Evolutionary conservation across 495 filamentous ascomycete genomes (phyloP).

Genomic region (Xanthoparmelia taractica): DNA sequence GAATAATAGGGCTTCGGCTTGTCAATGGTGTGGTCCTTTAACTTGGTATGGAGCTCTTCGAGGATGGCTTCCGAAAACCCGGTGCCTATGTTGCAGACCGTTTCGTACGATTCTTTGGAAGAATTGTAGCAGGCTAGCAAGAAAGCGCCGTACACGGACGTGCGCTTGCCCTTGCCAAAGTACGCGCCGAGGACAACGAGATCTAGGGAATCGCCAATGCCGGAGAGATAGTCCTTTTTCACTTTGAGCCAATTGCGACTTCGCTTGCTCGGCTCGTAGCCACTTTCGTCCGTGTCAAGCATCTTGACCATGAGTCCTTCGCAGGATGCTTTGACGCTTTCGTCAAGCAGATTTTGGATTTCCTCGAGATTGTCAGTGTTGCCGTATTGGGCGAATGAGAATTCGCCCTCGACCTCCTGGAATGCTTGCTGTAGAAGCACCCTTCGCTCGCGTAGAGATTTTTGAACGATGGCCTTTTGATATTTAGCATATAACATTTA

Average conservation of each 20-base stretch:
- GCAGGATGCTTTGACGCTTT: slow-evolving; percentile 86
- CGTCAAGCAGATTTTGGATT: slow-evolving; percentile 85
- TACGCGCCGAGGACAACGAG: slow-evolving; percentile 94
- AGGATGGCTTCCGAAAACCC: slow-evolving; percentile 87
- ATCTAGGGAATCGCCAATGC: slow-evolving; percentile 91
- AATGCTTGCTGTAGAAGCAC: slow-evolving; percentile 70
- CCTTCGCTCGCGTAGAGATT: slow-evolving; percentile 76
- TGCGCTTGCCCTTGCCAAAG: slow-evolving; percentile 88
- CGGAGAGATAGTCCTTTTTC: slow-evolving; percentile 94
- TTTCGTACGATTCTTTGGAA: slow-evolving; percentile 71
- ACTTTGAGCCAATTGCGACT: slow-evolving; percentile 98
- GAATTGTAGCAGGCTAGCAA: slow-evolving; percentile 89
- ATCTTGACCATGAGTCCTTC: slow-evolving; percentile 99
- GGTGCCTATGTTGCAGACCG: slow-evolving; percentile 96
- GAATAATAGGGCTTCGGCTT: slow-evolving; percentile 88
- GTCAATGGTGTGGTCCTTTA: slow-evolving; percentile 70
- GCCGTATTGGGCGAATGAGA: slow-evolving; percentile 79
- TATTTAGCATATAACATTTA: slow-evolving; percentile 4
- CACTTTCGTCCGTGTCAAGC: slow-evolving; percentile 82
- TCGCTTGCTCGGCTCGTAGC: slow-evolving; percentile 90
- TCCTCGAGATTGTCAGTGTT: slow-evolving; percentile 86
- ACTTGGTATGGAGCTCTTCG: slow-evolving; percentile 66
- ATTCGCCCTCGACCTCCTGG: slow-evolving; percentile 72
- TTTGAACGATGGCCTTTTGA: slow-evolving; percentile 65
- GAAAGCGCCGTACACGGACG: slow-evolving; percentile 91